These are phyloP conservation scores for Rhizomucor pusillus DNA, from an alignment of 371 early-diverging fungal species.

Conservation along the genomic window DNA sequence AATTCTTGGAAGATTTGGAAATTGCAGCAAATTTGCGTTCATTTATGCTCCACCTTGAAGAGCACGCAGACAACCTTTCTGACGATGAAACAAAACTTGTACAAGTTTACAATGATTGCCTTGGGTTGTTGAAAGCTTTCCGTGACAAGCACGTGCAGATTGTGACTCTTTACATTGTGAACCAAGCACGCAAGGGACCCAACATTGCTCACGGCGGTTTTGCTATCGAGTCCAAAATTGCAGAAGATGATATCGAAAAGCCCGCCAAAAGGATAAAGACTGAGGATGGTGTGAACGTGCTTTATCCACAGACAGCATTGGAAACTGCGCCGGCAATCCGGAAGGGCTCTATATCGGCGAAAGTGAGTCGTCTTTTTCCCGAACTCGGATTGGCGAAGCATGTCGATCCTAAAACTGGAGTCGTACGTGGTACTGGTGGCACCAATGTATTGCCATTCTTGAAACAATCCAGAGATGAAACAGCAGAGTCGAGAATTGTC, in stretches of 20 bases:
- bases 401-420: conserved; percentile 49
- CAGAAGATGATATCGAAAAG: not conserved
- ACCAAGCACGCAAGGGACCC: conserved; percentile 80
- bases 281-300: conserved; percentile 31
- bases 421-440: conserved; percentile 93
- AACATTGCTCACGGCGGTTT: conserved; percentile 63
- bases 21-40: conserved; percentile 58
- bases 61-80: conserved; percentile 14
- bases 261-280: conserved; percentile 1
- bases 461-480: conserved; percentile 65
- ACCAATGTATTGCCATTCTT: conserved; percentile 92
- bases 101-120: conserved; percentile 74
- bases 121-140: conserved; percentile 81
- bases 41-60: conserved; percentile 44
- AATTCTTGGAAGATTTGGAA: conserved; percentile 82
- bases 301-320: conserved; percentile 54
- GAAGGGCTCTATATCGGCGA: conserved; percentile 27
- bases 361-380: conserved; percentile 37
- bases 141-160: conserved; percentile 91
- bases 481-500: conserved; percentile 33
- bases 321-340: conserved; percentile 38
- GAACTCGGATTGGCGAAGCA: conserved; percentile 59
- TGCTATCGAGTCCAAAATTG: conserved; percentile 34
- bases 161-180: conserved; percentile 87
- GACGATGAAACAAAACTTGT: conserved; percentile 28